These are phyloP conservation scores for Neonothopanus nambi DNA, from an alignment of 1,284 basidiomycete species.

Conservation along the genomic window DNA sequence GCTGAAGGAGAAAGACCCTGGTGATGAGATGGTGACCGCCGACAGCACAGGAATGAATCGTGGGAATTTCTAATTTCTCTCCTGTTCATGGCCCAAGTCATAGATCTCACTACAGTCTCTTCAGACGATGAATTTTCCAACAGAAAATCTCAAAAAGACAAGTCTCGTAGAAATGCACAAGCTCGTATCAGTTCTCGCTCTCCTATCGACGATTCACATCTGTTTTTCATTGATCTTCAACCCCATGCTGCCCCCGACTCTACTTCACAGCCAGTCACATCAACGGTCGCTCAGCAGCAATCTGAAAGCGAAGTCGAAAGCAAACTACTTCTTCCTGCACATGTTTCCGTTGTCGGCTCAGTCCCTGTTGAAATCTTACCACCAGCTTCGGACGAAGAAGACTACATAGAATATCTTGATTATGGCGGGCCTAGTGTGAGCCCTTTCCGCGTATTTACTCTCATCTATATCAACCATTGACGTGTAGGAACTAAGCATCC, in stretches of 20 bases:
- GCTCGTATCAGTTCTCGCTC: too few species aligned
- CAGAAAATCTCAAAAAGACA: too few species aligned
- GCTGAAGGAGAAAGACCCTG: not conserved
- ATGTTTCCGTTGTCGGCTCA: constrained; percentile 58
- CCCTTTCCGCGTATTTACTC: constrained; percentile 7
- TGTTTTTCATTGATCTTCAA: not conserved
- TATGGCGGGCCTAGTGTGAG: constrained; percentile 63
- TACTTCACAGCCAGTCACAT: not conserved
- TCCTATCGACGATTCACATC: not conserved
- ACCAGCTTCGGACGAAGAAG: constrained; percentile 47
- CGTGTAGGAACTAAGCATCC: constrained; percentile 35
- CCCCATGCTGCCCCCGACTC: not conserved
- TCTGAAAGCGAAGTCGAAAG: not conserved
- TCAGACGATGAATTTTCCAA: too few species aligned
- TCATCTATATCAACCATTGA: constrained; percentile 4
- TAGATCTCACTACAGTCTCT: constrained; percentile 4
- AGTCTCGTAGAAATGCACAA: too few species aligned
- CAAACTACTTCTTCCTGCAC: constrained; percentile 33
- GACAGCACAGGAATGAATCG: too few species aligned
- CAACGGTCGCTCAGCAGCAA: not conserved
- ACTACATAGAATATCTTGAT: constrained; percentile 74
- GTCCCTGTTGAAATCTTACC: constrained; percentile 48
- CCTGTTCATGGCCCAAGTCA: not conserved
- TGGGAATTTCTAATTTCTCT: too few species aligned
- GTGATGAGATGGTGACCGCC: not conserved